These are phyloP conservation scores for Dothistroma septosporum DNA, from an alignment of 2,329 filamentous ascomycete species.

Conservation along the genomic window DNA sequence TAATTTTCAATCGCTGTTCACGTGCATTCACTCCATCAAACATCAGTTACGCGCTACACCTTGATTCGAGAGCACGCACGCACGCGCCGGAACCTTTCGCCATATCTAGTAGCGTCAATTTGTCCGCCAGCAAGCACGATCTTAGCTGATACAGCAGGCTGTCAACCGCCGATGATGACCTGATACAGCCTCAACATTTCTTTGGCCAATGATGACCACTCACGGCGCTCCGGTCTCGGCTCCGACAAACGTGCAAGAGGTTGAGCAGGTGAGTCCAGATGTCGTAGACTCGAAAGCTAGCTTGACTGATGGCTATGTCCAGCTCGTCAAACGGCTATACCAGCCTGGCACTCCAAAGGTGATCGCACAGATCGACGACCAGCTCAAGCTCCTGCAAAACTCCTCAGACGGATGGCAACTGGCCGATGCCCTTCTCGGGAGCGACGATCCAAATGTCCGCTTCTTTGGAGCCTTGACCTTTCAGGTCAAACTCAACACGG, in stretches of 20 bases:
- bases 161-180: neutral
- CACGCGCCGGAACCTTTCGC: neutral
- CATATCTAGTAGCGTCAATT: neutral
- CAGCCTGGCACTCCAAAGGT: slow-evolving; percentile 43
- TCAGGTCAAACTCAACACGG: slow-evolving; percentile 80
- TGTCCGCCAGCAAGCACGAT: neutral
- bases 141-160: neutral
- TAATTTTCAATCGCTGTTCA: neutral
- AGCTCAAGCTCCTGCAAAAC: slow-evolving; percentile 73
- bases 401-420: slow-evolving; percentile 81
- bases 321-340: slow-evolving; percentile 51
- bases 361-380: slow-evolving; percentile 60
- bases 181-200: neutral
- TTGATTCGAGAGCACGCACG: neutral
- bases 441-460: slow-evolving; percentile 68
- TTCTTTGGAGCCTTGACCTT: slow-evolving; percentile 94
- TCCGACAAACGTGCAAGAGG: slow-evolving; percentile 19
- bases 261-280: slow-evolving; percentile 15
- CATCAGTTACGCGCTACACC: neutral
- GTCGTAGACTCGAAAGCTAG: neutral
- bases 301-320: neutral
- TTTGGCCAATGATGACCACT: slow-evolving; percentile 12
- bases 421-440: slow-evolving; percentile 68
- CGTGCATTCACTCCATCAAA: neutral
- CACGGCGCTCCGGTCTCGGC: slow-evolving; percentile 13